Percentiles rank a stretch among this genome's conserved stretches.
These are phyloP conservation scores for Fusarium ramigenum DNA, from an alignment of 2,329 filamentous ascomycete genomes.

Conservation along the genomic window DNA sequence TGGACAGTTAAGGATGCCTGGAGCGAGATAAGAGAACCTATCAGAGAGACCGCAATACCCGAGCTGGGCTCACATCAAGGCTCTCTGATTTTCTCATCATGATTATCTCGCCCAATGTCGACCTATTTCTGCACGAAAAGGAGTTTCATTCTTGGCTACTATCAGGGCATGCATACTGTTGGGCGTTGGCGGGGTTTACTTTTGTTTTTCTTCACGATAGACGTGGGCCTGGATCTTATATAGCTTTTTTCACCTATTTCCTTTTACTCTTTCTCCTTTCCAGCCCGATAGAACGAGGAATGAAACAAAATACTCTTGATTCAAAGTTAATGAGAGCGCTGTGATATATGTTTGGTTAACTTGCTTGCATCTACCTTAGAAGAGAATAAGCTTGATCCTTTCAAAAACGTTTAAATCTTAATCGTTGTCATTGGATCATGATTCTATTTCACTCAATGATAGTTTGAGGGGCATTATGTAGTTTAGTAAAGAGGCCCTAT, in stretches of 20 bases:
- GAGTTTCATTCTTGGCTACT: slow-evolving; percentile 35
- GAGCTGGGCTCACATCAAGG: slow-evolving; percentile 39
- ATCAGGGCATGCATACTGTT: slow-evolving; percentile 40
- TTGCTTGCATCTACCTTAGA: background rate
- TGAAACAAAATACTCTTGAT: slow-evolving; percentile 24
- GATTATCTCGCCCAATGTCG: slow-evolving; percentile 2
- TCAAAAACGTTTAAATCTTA: background rate
- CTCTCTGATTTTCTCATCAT: slow-evolving; percentile 16
- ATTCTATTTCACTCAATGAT: background rate
- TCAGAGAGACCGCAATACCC: slow-evolving; percentile 32
- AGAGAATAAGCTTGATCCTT: background rate
- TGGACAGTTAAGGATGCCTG: background rate
- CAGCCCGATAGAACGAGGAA: slow-evolving; percentile 35
- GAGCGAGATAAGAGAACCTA: slow-evolving; percentile 19
- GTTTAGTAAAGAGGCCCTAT: background rate
- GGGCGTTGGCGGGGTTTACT: slow-evolving; percentile 42
- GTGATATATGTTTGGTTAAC: background rate
- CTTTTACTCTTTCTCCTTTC: slow-evolving; percentile 20
- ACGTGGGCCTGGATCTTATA: slow-evolving; percentile 22
- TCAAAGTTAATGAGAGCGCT: background rate
- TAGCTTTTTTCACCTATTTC: background rate
- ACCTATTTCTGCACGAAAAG: slow-evolving; percentile 16
- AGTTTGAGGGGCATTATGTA: too few relatives aligned
- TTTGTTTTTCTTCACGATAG: slow-evolving; percentile 28
- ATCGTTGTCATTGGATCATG: too few relatives aligned